phyloP scores from a whole-genome alignment of 2,329 filamentous ascomycete species.

The Cercospora sojina region DNA sequence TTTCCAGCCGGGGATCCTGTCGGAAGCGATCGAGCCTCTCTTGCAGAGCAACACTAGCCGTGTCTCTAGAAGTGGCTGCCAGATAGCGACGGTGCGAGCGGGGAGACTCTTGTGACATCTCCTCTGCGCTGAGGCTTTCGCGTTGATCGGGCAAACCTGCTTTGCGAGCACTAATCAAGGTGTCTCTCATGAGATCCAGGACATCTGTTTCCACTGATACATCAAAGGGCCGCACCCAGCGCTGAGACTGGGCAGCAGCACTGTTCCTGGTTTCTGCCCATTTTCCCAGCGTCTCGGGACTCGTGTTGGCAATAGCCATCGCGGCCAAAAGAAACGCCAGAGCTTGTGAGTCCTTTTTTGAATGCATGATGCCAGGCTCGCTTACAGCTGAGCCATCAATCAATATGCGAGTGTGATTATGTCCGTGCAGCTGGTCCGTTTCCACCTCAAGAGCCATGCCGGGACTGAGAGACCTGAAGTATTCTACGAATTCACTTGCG shows the following conservation, averaged over 20 bases:
- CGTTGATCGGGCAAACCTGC: conserved; percentile 39
- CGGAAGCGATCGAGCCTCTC: conserved; percentile 24
- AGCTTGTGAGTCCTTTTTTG: conserved; percentile 39
- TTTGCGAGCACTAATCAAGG: conserved; percentile 36
- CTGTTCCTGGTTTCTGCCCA: conserved; percentile 38
- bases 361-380: conserved; percentile 33
- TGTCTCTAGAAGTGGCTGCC: neutral
- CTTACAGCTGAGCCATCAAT: conserved; percentile 36
- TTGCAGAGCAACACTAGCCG: conserved; percentile 18
- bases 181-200: conserved; percentile 40
- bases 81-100: conserved; percentile 12
- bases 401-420: conserved; percentile 30
- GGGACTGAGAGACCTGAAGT: conserved; percentile 31
- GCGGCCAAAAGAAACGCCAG: conserved; percentile 42
- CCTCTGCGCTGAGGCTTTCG: conserved; percentile 26
- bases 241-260: conserved; percentile 38
- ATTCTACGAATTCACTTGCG: conserved; percentile 41
- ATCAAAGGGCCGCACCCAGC: conserved; percentile 33
- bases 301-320: conserved; percentile 36
- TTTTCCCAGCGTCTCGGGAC: conserved; percentile 36
- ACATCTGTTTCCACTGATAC: conserved; percentile 35
- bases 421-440: conserved; percentile 9
- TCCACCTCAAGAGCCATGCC: conserved; percentile 28
- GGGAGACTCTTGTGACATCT: conserved; percentile 10
- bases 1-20: conserved; percentile 20